Evolutionary conservation across 768 basidiomycete genomes (phyloP).

Genomic region (Pleurotus cornucopiae): DNA sequence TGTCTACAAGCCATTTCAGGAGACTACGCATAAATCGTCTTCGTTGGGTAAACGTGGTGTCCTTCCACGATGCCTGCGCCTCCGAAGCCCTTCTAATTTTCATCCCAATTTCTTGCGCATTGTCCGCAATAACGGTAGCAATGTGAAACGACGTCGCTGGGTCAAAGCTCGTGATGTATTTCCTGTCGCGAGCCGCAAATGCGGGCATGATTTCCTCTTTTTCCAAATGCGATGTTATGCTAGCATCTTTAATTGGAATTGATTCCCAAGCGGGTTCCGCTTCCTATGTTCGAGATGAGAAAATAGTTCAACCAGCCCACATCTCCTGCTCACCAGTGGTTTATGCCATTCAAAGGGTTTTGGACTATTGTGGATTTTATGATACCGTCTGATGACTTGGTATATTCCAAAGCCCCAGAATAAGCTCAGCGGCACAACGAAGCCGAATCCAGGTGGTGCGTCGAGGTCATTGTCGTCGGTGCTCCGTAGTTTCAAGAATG

Average conservation of each 20-base stretch:
- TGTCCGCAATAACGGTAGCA: conserved; percentile 72
- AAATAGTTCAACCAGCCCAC: conserved; percentile 5
- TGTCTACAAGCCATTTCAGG: conserved; percentile 88
- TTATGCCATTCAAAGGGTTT: conserved; percentile 57
- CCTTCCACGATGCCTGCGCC: conserved; percentile 72
- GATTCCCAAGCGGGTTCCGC: conserved; percentile 58
- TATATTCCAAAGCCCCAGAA: conserved; percentile 80
- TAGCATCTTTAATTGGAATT: conserved; percentile 49
- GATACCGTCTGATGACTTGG: conserved; percentile 71
- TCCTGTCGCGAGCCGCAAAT: conserved; percentile 37
- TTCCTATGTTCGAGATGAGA: conserved; percentile 31
- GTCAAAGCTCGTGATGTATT: conserved; percentile 89
- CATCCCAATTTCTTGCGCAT: conserved; percentile 60
- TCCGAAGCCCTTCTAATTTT: conserved; percentile 63
- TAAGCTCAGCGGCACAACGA: conserved; percentile 60
- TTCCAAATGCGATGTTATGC: conserved; percentile 61
- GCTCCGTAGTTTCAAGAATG: conserved; percentile 42
- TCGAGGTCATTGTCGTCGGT: conserved; percentile 44
- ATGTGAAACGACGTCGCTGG: conserved; percentile 86
- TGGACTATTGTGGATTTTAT: conserved; percentile 68
- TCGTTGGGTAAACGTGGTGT: conserved; percentile 74
- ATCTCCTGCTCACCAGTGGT: conserved; percentile 47
- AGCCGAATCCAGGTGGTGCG: conserved; percentile 49
- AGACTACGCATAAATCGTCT: conserved; percentile 82
- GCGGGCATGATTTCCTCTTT: conserved; percentile 51